Base-by-base conservation (phyloP, 768 basidiomycete genomes). In the Boletellus ananiceps region DNA sequence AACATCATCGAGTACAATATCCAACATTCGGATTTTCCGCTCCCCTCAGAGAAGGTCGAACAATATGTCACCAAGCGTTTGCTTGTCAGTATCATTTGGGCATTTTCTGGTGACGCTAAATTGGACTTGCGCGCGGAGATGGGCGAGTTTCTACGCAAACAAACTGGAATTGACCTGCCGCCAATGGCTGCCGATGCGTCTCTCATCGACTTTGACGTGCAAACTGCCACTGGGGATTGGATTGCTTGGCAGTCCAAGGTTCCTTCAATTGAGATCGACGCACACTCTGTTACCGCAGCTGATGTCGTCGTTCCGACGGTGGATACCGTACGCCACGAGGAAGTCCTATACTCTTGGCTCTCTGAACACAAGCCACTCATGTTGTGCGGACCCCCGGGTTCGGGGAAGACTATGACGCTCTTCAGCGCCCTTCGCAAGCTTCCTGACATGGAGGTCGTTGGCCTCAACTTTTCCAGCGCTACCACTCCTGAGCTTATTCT, bases 381-480 rank as follows among this genome's bases (percentile, higher is more conserved):
- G 82, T 80, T 99, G 21, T 99, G 94, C 65, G 96, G 96, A 40
- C 96, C 96, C 60, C 96, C 96, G n/a, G 96, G 96, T 63, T 98
- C 96, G 18, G 96, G 96, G 19, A 99, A 99, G 74, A 99, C 96
- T 7, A 99, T 99, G 96, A 98, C 96, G 0, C 75, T 99, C 16
- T 98, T 99, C 73, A 96, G 93, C 58, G 96, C 96, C 9, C 79
- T 99, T 27, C 84, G 96, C 49, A 98, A 98, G 68, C 79, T 98
- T 34, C 94, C 96, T 2, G 93, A 98, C 69, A 93, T 99, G 86
- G 96, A 99, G 63, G 93, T 98, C 39, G 94, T 97, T 57, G 96
- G 96, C 40, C 83, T 99, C 58, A 99, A 99, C 71, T 99, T 99
- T 70, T 99, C 96, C 29, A 96, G 93, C 66, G 96, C 96, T 15